Evolutionary conservation across 1,139 yeast species (phyloP), one percentile per base, ranked within the genome.

Genomic region (Protomyces arabidopsidicola): DNA sequence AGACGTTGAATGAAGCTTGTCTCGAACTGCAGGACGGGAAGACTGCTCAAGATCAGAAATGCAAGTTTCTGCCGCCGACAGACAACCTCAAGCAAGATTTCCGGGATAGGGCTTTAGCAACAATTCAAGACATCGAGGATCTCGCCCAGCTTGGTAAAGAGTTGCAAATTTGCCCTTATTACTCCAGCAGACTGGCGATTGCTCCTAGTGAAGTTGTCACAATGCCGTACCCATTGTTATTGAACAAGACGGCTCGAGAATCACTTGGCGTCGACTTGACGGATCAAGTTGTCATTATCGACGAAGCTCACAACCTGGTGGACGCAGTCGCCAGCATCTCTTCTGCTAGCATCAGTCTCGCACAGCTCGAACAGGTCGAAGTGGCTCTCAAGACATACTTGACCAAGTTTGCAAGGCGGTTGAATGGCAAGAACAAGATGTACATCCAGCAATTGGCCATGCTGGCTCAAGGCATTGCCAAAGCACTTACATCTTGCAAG

Each of bases 221-320:
- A 0, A 75, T 93, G 53, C 98, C 98, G 0, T 91, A 91, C 70
- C 97, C 90, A 70, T 78, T 90, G 71, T 73, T 93, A 12, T 74
- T 91, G 1, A 88, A 87, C 60, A 81, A 80, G 45, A 77, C 82
- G 2, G 81, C 96, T 0, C 78, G 97, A 69, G 78, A 79, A 2
- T 77, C 84, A 0, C 74, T 90, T 57, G 83, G 84, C 0, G 72
- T 91, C 4, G 79, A 85, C 57, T 72, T 91, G 16, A 79, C 81
- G 60, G 81, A 84, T 66, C 80, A 93, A 0, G 81, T 91, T 5
- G 82, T 93, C 0, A 82, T 93, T 2, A 86, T 91, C 45, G 98
- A 91, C 72, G 98, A 91, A 72, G 98, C 98, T 0, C 98, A 91
- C 72, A 91, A 91, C 72, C 76, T 91, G 51, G 73, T 90, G 38